These are phyloP conservation scores for Mrakia blollopis DNA, from an alignment of 768 basidiomycete species.

Conservation along the genomic window DNA sequence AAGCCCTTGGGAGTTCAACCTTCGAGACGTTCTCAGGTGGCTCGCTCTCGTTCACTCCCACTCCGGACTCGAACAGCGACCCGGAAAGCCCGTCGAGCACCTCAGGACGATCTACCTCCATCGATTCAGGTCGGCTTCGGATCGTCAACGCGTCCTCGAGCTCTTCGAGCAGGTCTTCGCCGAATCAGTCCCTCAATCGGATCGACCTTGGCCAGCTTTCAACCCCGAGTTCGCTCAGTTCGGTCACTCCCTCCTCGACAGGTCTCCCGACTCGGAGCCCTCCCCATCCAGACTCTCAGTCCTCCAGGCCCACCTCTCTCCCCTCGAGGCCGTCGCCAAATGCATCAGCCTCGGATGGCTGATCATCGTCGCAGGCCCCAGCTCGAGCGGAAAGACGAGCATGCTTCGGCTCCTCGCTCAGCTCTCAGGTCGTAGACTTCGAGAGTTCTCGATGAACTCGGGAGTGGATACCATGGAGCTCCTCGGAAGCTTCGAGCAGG, in stretches of 20 bases:
- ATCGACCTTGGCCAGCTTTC: constrained; percentile 41
- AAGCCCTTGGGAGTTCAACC: constrained; percentile 49
- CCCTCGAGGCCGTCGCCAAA: constrained; percentile 68
- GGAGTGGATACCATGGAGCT: constrained; percentile 91
- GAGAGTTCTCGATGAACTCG: constrained; percentile 71
- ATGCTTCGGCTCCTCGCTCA: constrained; percentile 66
- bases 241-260: constrained; percentile 55
- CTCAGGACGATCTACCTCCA: constrained; percentile 72
- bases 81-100: constrained; percentile 57
- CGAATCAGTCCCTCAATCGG: constrained; percentile 50
- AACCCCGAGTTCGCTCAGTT: constrained; percentile 52
- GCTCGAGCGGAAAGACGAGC: constrained; percentile 71
- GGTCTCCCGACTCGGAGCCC: constrained; percentile 44
- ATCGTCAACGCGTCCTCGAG: constrained; percentile 50
- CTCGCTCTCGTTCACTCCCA: constrained; percentile 43
- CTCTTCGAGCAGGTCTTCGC: constrained; percentile 45
- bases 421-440: constrained; percentile 61
- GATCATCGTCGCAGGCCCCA: constrained; percentile 75
- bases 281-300: constrained; percentile 49
- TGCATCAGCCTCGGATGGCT: constrained; percentile 76
- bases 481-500: constrained; percentile 91
- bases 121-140: constrained; percentile 71
- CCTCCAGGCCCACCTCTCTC: constrained; percentile 59
- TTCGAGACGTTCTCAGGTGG: constrained; percentile 34
- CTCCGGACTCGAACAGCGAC: constrained; percentile 27